Evolutionary conservation across 176 grass and related monocot genomes (phyloP).

Genomic region (Carex myosuroides): DNA sequence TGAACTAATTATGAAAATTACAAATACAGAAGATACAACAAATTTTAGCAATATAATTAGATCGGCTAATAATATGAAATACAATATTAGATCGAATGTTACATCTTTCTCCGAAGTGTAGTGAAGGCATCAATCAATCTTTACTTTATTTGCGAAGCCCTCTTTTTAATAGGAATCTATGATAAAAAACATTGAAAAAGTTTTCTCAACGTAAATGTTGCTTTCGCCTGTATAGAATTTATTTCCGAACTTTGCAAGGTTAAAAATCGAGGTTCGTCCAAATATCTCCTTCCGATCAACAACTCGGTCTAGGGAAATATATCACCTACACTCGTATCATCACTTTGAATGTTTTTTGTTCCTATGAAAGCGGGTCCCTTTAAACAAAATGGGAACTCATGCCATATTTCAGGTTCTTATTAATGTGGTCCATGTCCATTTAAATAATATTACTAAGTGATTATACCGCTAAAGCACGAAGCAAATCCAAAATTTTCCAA

Average conservation of each 20-base stretch:
- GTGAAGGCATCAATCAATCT: no score
- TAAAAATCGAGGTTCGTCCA: neutral
- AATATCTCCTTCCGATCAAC: neutral
- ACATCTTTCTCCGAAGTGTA: no score
- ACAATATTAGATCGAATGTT: no score
- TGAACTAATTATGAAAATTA: no score
- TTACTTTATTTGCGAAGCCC: no score
- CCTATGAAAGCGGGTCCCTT: neutral
- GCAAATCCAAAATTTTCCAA: slow-evolving; percentile 16
- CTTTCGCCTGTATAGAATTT: no score
- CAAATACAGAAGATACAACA: no score
- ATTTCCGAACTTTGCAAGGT: neutral
- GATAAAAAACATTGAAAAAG: no score
- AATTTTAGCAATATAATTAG: no score
- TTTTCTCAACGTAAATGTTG: no score
- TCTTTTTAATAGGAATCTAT: no score
- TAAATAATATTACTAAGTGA: neutral
- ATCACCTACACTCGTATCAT: neutral
- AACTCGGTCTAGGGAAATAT: neutral
- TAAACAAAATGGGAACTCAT: neutral
- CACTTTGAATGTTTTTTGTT: neutral
- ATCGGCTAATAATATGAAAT: no score
- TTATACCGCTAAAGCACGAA: neutral
- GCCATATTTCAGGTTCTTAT: neutral
- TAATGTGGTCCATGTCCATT: neutral